Evolutionary conservation across 305 asterid species (phyloP).

Genomic region (Fraxinus sp.): DNA sequence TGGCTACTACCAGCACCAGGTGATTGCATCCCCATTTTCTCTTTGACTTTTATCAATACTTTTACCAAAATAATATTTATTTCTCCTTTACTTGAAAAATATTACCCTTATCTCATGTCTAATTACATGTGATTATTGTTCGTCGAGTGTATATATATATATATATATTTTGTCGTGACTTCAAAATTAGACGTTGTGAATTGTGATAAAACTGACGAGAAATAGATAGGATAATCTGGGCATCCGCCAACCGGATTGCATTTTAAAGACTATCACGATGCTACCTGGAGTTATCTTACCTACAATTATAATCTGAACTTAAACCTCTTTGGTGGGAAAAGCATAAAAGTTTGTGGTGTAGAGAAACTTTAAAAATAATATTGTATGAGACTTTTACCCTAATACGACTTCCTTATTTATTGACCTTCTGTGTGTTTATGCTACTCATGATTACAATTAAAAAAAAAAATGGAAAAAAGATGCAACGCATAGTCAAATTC

Average conservation of each 20-base stretch:
- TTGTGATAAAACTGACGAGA: background rate
- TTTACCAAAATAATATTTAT: background rate
- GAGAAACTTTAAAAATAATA: background rate
- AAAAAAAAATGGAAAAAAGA: background rate
- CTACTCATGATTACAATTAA: background rate
- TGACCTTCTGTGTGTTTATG: background rate
- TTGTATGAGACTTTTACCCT: background rate
- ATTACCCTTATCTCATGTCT: background rate
- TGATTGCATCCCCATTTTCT: slow-evolving; percentile 63
- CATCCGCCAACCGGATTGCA: too few relatives aligned
- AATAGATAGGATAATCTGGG: background rate
- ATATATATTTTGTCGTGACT: background rate
- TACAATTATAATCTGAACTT: slow-evolving; percentile 30
- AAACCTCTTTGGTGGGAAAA: slow-evolving; percentile 55
- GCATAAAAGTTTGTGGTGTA: slow-evolving; percentile 24
- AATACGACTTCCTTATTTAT: background rate
- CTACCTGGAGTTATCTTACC: background rate
- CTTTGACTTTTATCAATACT: slow-evolving; percentile 45
- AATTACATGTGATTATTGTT: background rate
- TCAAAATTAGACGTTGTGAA: background rate
- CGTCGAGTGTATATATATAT: background rate
- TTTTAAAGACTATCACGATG: background rate
- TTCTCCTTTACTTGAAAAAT: background rate
- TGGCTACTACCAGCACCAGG: slow-evolving; percentile 49
- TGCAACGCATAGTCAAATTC: background rate